Base-by-base conservation (phyloP, 106 monocot species). In the Acanthochlamys bracteata region DNA sequence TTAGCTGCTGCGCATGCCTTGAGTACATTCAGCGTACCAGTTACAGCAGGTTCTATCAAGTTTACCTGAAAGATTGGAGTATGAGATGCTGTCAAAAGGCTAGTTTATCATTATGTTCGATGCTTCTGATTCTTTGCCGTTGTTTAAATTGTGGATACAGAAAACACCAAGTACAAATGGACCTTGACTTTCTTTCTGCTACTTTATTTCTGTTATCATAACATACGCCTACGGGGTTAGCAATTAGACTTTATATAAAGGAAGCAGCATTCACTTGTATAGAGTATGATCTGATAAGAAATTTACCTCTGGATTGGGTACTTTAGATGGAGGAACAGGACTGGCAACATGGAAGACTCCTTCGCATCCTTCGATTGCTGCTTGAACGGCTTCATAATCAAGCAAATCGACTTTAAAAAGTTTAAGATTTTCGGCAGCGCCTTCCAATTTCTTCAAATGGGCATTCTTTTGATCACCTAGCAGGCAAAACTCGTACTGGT, bases 311-410 rank as follows among this genome's bases (percentile, higher is more conserved):
- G 66, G 70, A 71, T 78, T 51, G 1, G 53, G 49, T 7, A 69
- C 57, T 45, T 74, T 66, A 42, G 39, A 16, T 39, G 55, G 25
- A 46, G 68, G 66, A 22, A 78, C 69, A 67, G 82, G 82, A 66
- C 64, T 70, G 1, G 82, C 78, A 3, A 71, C 63, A 58, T 83
- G 82, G 66, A 78, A 78, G 22, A 82, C 78, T 7, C 78, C 82
- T 23, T 67, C 78, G 54, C 82, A 83, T 6, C 78, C 78, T 25
- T 47, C 49, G 55, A 75, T 59, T 13, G 70, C 78, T 13, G 55
- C 22, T 24, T 53, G 45, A 12, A 75, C 7, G 13, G 40, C 13
- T 13, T 63, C 45, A 11, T 64, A 70, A 26, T 78, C 63, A 0
- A 83, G 74, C 46, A 83, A 39, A 59, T 83, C 74, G 7, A 74